Evolutionary conservation across 2,329 filamentous ascomycete genomes (phyloP).

Genomic region (Metarhizium humberi): DNA sequence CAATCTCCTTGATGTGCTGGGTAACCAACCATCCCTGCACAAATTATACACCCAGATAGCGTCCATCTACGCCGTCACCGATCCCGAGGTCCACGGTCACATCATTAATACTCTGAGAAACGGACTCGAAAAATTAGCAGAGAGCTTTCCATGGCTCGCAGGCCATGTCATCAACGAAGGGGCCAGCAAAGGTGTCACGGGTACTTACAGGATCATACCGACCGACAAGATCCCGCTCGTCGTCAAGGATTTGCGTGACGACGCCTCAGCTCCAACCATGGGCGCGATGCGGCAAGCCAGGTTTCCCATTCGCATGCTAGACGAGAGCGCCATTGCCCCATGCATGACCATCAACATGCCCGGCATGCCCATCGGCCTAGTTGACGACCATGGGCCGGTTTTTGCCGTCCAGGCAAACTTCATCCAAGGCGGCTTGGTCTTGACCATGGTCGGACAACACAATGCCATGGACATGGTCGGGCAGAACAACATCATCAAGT

Average conservation of each 20-base stretch:
- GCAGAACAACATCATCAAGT: neutral
- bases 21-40: neutral
- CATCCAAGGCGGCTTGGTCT: neutral
- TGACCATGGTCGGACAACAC: neutral
- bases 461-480: neutral
- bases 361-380: neutral
- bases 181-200: neutral
- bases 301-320: neutral
- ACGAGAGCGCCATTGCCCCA: neutral
- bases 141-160: neutral
- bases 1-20: neutral
- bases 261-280: neutral
- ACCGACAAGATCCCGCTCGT: neutral
- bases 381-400: neutral
- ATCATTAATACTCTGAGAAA: neutral
- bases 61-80: neutral
- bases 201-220: neutral
- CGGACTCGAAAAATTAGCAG: neutral
- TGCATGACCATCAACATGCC: neutral
- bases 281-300: neutral
- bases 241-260: neutral
- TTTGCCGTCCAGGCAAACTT: neutral
- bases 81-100: neutral
- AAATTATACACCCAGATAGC: neutral
- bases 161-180: neutral